Base-by-base conservation (phyloP, 179 eudicot genomes). In the Patellifolia procumbens region DNA sequence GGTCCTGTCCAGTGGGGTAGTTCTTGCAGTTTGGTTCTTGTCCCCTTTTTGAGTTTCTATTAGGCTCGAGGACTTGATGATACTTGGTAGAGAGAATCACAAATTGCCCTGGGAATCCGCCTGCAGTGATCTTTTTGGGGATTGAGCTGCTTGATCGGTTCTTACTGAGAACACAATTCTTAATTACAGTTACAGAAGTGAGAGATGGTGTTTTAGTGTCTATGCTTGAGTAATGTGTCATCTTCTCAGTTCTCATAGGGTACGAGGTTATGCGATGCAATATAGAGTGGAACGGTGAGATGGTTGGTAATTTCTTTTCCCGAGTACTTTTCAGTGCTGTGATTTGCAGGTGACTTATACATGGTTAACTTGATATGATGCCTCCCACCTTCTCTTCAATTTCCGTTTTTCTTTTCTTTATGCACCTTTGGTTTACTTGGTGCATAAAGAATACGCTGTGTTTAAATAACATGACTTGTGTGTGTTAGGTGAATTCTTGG, bases 51-150 rank as follows among this genome's bases (percentile, higher is more conserved):
- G 31, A 6, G 74, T 82, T 65, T 77, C 24, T 48, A n/a, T 71
- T 78, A 65, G 70, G 56, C 68, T 43, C 56, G 62, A 56, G 74
- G 62, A 68, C 55, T 74, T 70, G 70, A 42, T n/a, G n/a, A n/a
- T n/a, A n/a, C n/a, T n/a, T n/a, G n/a, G n/a, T 28, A 78, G 19
- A 32, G 67, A 42, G 59, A 42, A 26, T 42, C 42, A 7, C 58
- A 39, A 65, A 45, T 61, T 37, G 37, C 80, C 48, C 42, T 53
- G 37, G 58, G 71, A 53, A 15, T n/a, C 51, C 15, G 26, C 72
- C 59, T 65, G 73, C 69, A 31, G 46, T 76, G 45, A 53, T 59
- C 37, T 24, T 32, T 46, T 63, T 60, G 81, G 61, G 78, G 60
- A 68, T 70, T 78, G 8, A 69, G 83, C 68, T 59, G 48, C 19